phyloP scores from a whole-genome alignment of 805 yeast genomes.

The Lachancea sp. region DNA sequence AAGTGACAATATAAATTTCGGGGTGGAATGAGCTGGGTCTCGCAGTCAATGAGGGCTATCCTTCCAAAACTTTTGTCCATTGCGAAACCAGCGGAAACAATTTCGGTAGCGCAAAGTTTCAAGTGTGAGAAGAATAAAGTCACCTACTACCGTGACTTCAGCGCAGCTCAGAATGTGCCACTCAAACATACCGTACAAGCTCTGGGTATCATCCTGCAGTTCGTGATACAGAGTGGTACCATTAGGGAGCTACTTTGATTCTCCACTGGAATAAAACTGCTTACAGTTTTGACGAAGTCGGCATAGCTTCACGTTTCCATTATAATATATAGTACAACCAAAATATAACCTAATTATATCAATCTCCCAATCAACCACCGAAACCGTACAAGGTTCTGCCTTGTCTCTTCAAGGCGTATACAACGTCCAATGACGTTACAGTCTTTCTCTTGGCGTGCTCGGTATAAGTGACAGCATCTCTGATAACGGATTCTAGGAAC shows the following conservation, averaged over 20 bases:
- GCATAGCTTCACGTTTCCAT: not conserved
- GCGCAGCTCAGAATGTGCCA: too few relatives aligned
- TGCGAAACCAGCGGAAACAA: too few relatives aligned
- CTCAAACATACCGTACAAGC: too few relatives aligned
- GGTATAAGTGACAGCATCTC: slow-evolving; percentile 98
- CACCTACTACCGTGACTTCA: too few relatives aligned
- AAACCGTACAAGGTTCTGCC: slow-evolving; percentile 99
- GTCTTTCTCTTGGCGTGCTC: slow-evolving; percentile 99
- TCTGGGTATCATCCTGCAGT: too few relatives aligned
- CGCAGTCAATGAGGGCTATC: too few relatives aligned
- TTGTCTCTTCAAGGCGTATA: slow-evolving; percentile 98
- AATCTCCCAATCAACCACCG: slow-evolving; percentile 69
- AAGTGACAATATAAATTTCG: too few relatives aligned
- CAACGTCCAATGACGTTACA: slow-evolving; percentile 96
- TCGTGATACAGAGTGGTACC: not conserved
- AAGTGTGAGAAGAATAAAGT: too few relatives aligned
- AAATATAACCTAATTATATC: slow-evolving; percentile 2
- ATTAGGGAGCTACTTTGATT: not conserved
- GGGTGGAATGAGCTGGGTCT: too few relatives aligned
- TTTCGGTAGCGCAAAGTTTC: too few relatives aligned
- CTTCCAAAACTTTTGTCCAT: too few relatives aligned
- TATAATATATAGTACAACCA: slow-evolving; percentile 3
- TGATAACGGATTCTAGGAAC: slow-evolving; percentile 92
- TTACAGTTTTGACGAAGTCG: not conserved
- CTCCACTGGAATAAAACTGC: not conserved